phyloP scores from a whole-genome alignment of 805 yeast species.

The Pichia scutulata region DNA sequence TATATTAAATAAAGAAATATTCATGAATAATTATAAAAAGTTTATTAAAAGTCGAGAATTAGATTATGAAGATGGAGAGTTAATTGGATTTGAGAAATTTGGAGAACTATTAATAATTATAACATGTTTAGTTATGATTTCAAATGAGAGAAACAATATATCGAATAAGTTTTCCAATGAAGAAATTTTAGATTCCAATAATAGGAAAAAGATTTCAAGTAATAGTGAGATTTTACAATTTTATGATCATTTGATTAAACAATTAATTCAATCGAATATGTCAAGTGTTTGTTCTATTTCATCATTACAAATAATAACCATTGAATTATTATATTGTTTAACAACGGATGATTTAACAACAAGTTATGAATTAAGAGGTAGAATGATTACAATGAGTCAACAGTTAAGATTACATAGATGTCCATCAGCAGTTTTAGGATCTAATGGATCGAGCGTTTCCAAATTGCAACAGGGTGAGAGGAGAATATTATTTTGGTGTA shows the following conservation, averaged over 20 bases:
- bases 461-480: constrained; percentile 75
- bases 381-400: constrained; percentile 75
- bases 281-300: constrained; percentile 56
- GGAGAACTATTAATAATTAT: constrained; percentile 48
- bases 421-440: constrained; percentile 71
- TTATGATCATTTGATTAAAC: constrained; percentile 54
- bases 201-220: constrained; percentile 11
- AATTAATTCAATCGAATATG: constrained; percentile 54
- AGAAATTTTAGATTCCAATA: background rate
- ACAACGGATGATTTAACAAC: constrained; percentile 68
- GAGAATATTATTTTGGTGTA: constrained; percentile 77
- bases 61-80: constrained; percentile 33
- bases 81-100: constrained; percentile 43
- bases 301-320: constrained; percentile 58
- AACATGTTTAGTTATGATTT: constrained; percentile 42
- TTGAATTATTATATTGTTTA: constrained; percentile 64
- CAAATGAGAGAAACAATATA: constrained; percentile 27
- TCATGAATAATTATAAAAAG: constrained; percentile 48
- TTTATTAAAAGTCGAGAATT: constrained; percentile 40
- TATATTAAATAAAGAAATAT: constrained; percentile 60
- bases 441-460: constrained; percentile 57
- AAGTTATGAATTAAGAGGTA: constrained; percentile 68
- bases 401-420: constrained; percentile 79
- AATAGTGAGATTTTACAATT: constrained; percentile 35
- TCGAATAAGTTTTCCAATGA: background rate